These are phyloP conservation scores for Paramecium sexaurelia DNA, from an alignment of 73 alveolate species.

Conservation along the genomic window DNA sequence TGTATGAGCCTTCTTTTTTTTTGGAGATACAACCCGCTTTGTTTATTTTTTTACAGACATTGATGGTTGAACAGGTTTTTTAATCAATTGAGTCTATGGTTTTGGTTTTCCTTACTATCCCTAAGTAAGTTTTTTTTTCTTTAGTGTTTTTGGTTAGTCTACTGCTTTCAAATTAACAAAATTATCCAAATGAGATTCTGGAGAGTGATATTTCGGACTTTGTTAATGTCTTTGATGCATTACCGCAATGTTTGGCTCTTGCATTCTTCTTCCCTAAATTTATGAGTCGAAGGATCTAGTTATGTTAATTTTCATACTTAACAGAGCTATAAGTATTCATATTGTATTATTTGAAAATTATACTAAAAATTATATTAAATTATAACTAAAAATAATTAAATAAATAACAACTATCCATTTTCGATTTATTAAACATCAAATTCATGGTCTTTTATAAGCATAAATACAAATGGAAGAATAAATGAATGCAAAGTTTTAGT, in stretches of 20 bases:
- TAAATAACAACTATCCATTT: neutral
- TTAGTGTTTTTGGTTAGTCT: neutral
- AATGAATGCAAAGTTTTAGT: neutral
- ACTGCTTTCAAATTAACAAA: neutral
- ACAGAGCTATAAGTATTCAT: slow-evolving; percentile 60
- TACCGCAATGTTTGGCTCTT: slow-evolving; percentile 41
- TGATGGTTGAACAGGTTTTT: neutral
- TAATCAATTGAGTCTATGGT: neutral
- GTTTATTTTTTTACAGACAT: slow-evolving; percentile 6
- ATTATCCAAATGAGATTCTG: slow-evolving; percentile 33
- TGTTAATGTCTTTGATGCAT: slow-evolving; percentile 8
- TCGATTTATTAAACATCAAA: neutral
- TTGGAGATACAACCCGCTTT: neutral
- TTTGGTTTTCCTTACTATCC: slow-evolving; percentile 44
- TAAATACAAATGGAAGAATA: slow-evolving; percentile 37
- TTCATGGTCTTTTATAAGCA: neutral
- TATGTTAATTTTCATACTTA: neutral
- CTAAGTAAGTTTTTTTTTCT: neutral
- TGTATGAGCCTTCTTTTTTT: slow-evolving; percentile 36
- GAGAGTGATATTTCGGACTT: slow-evolving; percentile 3
- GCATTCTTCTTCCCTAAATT: slow-evolving; percentile 42
- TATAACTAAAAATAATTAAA: neutral
- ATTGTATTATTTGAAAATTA: neutral
- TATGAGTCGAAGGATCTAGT: slow-evolving; percentile 46
- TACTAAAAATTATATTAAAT: neutral